phyloP scores from a whole-genome alignment of 768 basidiomycete genomes.

The Albatrellus ellisii region DNA sequence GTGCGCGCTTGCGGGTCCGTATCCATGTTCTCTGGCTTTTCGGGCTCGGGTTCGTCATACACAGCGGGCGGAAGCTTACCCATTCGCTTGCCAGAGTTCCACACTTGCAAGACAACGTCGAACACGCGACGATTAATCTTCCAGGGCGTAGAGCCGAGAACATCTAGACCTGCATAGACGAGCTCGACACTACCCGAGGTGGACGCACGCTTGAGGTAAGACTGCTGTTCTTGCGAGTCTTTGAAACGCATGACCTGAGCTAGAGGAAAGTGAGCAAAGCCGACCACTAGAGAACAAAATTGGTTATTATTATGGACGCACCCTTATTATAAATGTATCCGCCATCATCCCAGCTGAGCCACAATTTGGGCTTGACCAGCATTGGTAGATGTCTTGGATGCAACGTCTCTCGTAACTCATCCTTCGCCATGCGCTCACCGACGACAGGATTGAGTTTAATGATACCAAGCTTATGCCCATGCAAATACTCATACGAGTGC shows the following conservation, averaged over 20 bases:
- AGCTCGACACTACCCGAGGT: slow-evolving; percentile 65
- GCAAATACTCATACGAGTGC: slow-evolving; percentile 85
- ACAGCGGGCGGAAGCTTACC: slow-evolving; percentile 75
- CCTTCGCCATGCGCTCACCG: slow-evolving; percentile 62
- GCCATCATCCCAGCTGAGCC: slow-evolving; percentile 65
- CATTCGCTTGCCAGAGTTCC: slow-evolving; percentile 77
- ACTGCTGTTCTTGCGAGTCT: slow-evolving; percentile 72
- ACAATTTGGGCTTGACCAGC: slow-evolving; percentile 84
- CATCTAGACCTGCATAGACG: slow-evolving; percentile 82
- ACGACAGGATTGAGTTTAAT: slow-evolving; percentile 79
- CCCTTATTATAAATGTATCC: slow-evolving; percentile 74
- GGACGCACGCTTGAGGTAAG: slow-evolving; percentile 66
- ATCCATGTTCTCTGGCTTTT: slow-evolving; percentile 31
- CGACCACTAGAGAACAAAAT: neutral
- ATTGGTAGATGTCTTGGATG: slow-evolving; percentile 95
- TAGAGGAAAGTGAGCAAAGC: slow-evolving; percentile 16
- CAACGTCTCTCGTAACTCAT: slow-evolving; percentile 52
- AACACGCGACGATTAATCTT: slow-evolving; percentile 60
- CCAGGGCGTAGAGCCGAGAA: slow-evolving; percentile 86
- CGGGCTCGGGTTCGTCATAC: slow-evolving; percentile 53
- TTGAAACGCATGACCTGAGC: slow-evolving; percentile 86
- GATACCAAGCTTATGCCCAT: slow-evolving; percentile 89
- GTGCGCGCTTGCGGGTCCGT: slow-evolving; percentile 42
- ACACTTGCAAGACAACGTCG: slow-evolving; percentile 41
- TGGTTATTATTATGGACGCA: too few species aligned